These are phyloP conservation scores for Phytophthora idaei DNA, from an alignment of 352 stramenopile genomes.

Conservation along the genomic window DNA sequence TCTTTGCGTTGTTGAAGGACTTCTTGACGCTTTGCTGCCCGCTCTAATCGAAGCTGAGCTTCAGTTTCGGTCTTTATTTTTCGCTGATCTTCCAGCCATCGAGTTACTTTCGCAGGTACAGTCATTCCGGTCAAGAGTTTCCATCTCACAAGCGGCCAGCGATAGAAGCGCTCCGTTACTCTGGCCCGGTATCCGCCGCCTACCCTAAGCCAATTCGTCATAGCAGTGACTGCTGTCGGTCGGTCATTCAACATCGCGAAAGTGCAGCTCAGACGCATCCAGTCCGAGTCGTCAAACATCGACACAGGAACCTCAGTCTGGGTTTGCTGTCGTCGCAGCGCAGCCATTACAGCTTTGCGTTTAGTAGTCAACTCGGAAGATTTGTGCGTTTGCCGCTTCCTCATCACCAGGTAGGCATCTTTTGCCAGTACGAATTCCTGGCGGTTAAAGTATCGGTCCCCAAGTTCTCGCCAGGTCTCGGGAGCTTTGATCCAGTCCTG, in stretches of 20 bases:
- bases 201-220: constrained; percentile 49
- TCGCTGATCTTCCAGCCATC: constrained; percentile 24
- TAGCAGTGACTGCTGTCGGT: constrained; percentile 17
- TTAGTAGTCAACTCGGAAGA: constrained; percentile 35
- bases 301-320: constrained; percentile 1
- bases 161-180: constrained; percentile 49
- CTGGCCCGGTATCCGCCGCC: constrained; percentile 46
- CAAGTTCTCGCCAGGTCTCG: constrained; percentile 57
- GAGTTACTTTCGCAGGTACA: constrained; percentile 38
- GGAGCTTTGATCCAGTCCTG: constrained; percentile 60
- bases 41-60: constrained; percentile 25
- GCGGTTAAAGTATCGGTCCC: constrained; percentile 53
- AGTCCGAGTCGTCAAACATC: constrained; percentile 45
- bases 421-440: constrained; percentile 62
- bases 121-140: constrained; percentile 55
- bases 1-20: constrained; percentile 34
- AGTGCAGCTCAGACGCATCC: constrained; percentile 56
- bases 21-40: constrained; percentile 35
- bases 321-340: constrained; percentile 21
- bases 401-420: constrained; percentile 67
- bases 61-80: constrained; percentile 21
- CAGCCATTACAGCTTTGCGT: constrained; percentile 39
- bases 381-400: constrained; percentile 53
- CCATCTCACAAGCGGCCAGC: constrained; percentile 66
- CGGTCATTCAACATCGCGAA: constrained; percentile 59